phyloP scores from a whole-genome alignment of 1,284 basidiomycete genomes.

The Ceratobasidium sp. region DNA sequence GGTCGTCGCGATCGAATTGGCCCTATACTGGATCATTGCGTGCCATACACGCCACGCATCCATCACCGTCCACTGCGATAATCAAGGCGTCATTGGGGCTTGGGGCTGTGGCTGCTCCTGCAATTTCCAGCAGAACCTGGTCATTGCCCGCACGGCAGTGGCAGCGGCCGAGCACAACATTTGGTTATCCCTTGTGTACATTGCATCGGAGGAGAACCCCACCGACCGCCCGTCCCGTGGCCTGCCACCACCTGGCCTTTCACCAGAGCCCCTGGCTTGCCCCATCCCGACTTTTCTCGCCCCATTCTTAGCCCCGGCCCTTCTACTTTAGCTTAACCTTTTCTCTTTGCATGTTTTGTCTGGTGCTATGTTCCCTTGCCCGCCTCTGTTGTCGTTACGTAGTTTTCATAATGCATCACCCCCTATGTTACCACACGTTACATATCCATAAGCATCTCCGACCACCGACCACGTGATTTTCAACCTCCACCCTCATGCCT shows the following conservation, averaged over 20 bases:
- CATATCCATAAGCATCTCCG: no score
- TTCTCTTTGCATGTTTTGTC: no score
- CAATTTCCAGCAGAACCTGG: slow-evolving; percentile 53
- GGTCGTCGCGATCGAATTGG: slow-evolving; percentile 58
- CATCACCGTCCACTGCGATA: slow-evolving; percentile 56
- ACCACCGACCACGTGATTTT: no score
- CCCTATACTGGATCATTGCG: slow-evolving; percentile 42
- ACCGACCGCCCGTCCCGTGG: slow-evolving; percentile 45
- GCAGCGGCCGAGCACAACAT: slow-evolving; percentile 51
- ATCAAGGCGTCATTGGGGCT: slow-evolving; percentile 55
- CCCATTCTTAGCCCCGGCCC: no score
- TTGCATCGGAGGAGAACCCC: slow-evolving; percentile 45
- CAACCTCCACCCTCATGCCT: no score
- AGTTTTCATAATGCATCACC: no score
- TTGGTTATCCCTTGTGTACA: slow-evolving; percentile 48
- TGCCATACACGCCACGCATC: slow-evolving; percentile 36
- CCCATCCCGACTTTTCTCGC: no score
- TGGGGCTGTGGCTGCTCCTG: slow-evolving; percentile 52
- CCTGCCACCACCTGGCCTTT: neutral
- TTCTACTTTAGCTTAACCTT: no score
- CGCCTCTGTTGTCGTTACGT: no score
- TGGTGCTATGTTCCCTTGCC: no score
- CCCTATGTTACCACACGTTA: no score
- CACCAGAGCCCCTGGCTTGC: no score
- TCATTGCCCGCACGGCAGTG: slow-evolving; percentile 52